A percentile compares a stretch with the other conserved stretches of the same genome.
phyloP scores from a whole-genome alignment of 495 filamentous ascomycete species.

The Penicillium verhagenii region DNA sequence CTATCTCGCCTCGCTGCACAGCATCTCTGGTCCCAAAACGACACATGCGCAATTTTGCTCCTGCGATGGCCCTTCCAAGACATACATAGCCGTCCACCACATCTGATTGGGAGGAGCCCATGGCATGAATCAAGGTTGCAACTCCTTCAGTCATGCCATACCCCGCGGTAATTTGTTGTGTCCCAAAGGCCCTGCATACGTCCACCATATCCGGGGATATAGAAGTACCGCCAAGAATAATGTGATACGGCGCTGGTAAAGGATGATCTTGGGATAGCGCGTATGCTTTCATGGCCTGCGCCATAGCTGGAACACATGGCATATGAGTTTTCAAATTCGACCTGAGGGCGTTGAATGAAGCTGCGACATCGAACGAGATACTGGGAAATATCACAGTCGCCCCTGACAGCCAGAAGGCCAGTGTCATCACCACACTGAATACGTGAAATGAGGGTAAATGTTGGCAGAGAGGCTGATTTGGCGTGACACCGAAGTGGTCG shows the following conservation, averaged over 20 bases:
- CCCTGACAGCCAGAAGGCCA: constrained; percentile 34
- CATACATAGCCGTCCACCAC: constrained; percentile 11
- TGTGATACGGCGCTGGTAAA: constrained; percentile 18
- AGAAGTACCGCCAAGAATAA: constrained; percentile 32
- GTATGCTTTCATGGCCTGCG: constrained; percentile 14
- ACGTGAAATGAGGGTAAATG: constrained; percentile 41
- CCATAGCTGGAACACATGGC: constrained; percentile 34
- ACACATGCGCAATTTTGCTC: constrained; percentile 37
- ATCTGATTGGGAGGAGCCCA: not conserved
- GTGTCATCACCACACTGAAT: constrained; percentile 29
- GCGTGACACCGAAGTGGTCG: constrained; percentile 12
- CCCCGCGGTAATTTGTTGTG: constrained; percentile 22
- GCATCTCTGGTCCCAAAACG: constrained; percentile 20
- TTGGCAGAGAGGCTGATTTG: constrained; percentile 24
- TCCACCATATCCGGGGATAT: constrained; percentile 28
- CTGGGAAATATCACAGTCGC: constrained; percentile 33
- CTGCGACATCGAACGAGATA: constrained; percentile 28
- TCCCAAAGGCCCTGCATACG: constrained; percentile 23
- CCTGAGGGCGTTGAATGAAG: too few species aligned
- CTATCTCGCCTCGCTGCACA: constrained; percentile 26
- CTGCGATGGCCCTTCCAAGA: constrained; percentile 26
- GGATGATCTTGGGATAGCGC: constrained; percentile 2
- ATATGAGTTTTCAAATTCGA: constrained; percentile 25
- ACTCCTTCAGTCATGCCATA: constrained; percentile 44
- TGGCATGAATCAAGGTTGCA: constrained; percentile 18